Evolutionary conservation across 495 filamentous ascomycete genomes (phyloP).

Genomic region (Chaetomidium leptoderma): DNA sequence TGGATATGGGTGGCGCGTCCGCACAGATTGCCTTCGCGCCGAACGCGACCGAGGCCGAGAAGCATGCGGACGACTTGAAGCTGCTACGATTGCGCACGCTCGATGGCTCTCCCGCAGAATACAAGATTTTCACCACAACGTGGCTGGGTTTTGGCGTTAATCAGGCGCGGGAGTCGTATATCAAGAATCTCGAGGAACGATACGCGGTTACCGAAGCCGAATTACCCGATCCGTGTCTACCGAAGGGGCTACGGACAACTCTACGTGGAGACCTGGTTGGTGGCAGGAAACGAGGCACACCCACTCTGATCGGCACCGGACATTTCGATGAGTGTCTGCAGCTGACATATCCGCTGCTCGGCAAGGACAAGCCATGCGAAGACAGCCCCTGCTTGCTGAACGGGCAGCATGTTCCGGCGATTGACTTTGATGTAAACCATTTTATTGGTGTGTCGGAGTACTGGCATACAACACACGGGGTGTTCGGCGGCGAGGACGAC

Average conservation of each 20-base stretch:
- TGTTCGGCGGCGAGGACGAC: constrained; percentile 79
- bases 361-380: constrained; percentile 80
- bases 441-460: constrained; percentile 98
- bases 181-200: constrained; percentile 62
- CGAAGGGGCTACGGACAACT: constrained; percentile 66
- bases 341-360: constrained; percentile 78
- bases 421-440: constrained; percentile 97
- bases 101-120: constrained; percentile 70
- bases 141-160: constrained; percentile 97
- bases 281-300: constrained; percentile 25
- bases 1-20: constrained; percentile 97
- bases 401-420: constrained; percentile 86
- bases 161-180: constrained; percentile 77
- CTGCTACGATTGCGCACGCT: constrained; percentile 77
- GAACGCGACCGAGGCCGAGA: constrained; percentile 83
- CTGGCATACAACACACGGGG: constrained; percentile 96
- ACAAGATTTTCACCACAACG: constrained; percentile 87
- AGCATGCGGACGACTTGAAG: constrained; percentile 86
- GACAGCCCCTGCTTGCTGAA: constrained; percentile 85
- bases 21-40: constrained; percentile 97
- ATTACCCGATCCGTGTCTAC: constrained; percentile 88
- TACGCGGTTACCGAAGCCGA: constrained; percentile 55
- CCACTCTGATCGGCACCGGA: constrained; percentile 71
- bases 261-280: constrained; percentile 52
- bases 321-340: constrained; percentile 79